Evolutionary conservation across 768 basidiomycete genomes (phyloP).

Genomic region (Mycena indigotica): DNA sequence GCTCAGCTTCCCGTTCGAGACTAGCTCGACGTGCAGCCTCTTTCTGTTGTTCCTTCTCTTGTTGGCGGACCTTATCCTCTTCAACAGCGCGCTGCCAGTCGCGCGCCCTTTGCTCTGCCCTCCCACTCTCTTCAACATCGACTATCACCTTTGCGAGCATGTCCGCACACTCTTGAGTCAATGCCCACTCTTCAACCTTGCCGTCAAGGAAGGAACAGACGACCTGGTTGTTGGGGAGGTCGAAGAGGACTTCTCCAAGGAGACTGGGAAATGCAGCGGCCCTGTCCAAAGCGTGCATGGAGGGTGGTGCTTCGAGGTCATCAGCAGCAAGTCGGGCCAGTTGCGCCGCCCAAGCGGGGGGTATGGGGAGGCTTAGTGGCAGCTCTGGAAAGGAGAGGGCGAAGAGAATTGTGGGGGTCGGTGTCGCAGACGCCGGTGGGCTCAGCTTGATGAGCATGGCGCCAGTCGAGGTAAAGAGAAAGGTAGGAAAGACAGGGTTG

Average conservation of each 20-base stretch:
- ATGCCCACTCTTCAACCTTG: constrained; percentile 48
- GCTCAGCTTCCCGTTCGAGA: constrained; percentile 27
- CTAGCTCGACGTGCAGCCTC: constrained; percentile 29
- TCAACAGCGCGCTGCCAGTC: constrained; percentile 23
- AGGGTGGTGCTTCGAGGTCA: constrained; percentile 46
- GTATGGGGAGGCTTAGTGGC: constrained; percentile 43
- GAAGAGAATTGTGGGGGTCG: constrained; percentile 59
- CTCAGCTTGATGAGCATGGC: constrained; percentile 62
- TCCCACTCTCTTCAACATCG: constrained; percentile 53
- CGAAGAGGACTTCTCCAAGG: constrained; percentile 62
- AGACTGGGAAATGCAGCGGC: constrained; percentile 58
- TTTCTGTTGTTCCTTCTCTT: constrained; percentile 24
- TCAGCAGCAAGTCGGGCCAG: constrained; percentile 52
- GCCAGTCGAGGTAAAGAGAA: constrained; percentile 5
- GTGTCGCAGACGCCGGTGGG: constrained; percentile 42
- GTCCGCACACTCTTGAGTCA: constrained; percentile 40
- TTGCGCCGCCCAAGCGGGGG: constrained; percentile 57
- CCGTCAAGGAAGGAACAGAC: constrained; percentile 63
- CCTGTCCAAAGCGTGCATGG: constrained; percentile 48
- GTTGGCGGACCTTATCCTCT: constrained; percentile 5
- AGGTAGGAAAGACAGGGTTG: neutral
- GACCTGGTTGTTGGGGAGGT: constrained; percentile 50
- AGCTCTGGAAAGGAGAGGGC: constrained; percentile 51
- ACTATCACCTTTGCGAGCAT: constrained; percentile 52
- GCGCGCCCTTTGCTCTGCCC: constrained; percentile 41